Base-by-base conservation (phyloP, 2,329 filamentous ascomycete species). In the Thielaviopsis musarum region DNA sequence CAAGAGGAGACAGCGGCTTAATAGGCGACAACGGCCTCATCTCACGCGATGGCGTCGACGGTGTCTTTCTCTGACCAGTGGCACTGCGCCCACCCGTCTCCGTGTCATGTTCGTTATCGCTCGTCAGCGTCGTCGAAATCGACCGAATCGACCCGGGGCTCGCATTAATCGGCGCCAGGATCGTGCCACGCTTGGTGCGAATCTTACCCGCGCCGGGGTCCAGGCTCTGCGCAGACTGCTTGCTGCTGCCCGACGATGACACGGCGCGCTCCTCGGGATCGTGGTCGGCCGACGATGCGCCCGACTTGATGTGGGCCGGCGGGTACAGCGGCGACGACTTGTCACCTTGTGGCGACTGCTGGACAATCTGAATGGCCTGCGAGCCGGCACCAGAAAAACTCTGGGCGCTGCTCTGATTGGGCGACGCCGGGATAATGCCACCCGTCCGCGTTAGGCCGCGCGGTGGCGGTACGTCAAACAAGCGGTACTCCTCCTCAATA, bases 171-270 rank as follows among this genome's bases (percentile, higher is more conserved):
- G 60, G 60, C 22, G 60, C 56, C 57, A 61, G 56, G 19, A 55
- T 54, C 22, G 51, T 60, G 52, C 61, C 61, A 24, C 55, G 59
- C 41, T 58, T 60, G 28, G 61, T 58, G 30, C 70, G 71, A 3
- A 66, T 67, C 60, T 69, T 69, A 49, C 55, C 59, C 67, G 67
- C 48, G 69, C 68, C 19, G 13, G 58, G 54, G 64, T 72, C 56
- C 52, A 58, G 34, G 49, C 56, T 58, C 28, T 58, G 56, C 22
- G 48, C 51, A 57, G 73, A 76, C 59, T 74, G 74, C 65, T 81
- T 79, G 69, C 78, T 83, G 66, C 82, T 85, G 63, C 82, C 83
- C 10, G 84, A 84, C 5, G 84, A 85, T 3, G 83, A 84, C 13
- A 65, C 55, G 9, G 59, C 58, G 19, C 56, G 59, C 26, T 64